Conservation (phyloP, 139 green algal species). For the Coccomyxa sp. region DNA sequence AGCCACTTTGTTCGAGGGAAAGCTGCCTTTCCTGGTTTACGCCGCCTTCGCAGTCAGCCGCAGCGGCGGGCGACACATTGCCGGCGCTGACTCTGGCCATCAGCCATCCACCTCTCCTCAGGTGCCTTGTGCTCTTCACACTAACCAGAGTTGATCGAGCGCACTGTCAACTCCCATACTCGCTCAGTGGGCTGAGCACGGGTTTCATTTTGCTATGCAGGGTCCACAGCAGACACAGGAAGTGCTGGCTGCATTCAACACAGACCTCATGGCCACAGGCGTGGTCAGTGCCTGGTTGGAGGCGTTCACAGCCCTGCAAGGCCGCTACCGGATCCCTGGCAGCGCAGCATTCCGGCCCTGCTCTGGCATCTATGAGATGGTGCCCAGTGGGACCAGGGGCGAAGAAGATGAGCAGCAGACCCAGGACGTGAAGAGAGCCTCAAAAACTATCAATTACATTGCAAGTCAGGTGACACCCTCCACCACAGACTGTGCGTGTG, state of each 20-base stretch:
- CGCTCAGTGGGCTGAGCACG: neutral
- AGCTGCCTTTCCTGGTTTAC: neutral
- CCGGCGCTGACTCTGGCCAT: slow-evolving; percentile 11
- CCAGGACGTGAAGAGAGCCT: neutral
- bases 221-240: no score
- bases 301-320: no score
- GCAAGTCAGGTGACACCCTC: no score
- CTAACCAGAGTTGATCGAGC: neutral
- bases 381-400: no score
- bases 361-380: no score
- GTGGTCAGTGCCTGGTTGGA: no score
- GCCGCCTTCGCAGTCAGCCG: neutral
- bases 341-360: no score
- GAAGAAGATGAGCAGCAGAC: neutral
- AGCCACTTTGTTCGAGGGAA: neutral
- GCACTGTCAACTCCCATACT: neutral
- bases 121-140: neutral
- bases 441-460: no score
- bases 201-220: neutral
- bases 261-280: no score
- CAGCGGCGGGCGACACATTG: neutral
- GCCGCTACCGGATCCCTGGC: no score
- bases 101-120: neutral
- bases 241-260: no score
- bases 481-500: neutral